phyloP scores from a whole-genome alignment of 2,329 filamentous ascomycete species.

The Gliomastix tumulicola region DNA sequence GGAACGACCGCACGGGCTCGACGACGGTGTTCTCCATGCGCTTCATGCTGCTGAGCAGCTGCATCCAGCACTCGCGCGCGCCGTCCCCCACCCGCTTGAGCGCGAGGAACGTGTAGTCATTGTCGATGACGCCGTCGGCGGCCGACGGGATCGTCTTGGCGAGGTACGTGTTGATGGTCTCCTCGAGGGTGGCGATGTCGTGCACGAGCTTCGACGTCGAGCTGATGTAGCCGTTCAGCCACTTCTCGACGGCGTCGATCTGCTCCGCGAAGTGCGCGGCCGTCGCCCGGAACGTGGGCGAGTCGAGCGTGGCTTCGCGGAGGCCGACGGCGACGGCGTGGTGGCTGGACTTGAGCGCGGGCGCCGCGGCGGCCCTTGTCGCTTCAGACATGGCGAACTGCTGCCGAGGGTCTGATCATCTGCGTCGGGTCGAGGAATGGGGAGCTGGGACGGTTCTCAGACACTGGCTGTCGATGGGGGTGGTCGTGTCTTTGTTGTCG shows the following conservation, averaged over 20 bases:
- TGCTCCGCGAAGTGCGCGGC: slow-evolving; percentile 85
- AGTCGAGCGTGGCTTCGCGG: slow-evolving; percentile 94
- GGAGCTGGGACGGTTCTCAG: too few species aligned
- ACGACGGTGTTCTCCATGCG: slow-evolving; percentile 70
- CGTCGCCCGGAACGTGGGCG: slow-evolving; percentile 87
- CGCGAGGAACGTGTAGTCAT: slow-evolving; percentile 88
- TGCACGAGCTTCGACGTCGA: slow-evolving; percentile 48
- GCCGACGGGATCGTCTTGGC: slow-evolving; percentile 68
- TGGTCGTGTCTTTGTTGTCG: too few species aligned
- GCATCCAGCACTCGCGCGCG: slow-evolving; percentile 80
- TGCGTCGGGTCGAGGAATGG: too few species aligned
- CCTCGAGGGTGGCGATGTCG: slow-evolving; percentile 68
- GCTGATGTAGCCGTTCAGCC: slow-evolving; percentile 63
- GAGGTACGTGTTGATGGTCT: slow-evolving; percentile 70
- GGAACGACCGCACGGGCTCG: slow-evolving; percentile 75
- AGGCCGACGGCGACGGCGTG: slow-evolving; percentile 67
- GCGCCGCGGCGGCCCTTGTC: slow-evolving; percentile 4
- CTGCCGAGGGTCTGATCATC: too few species aligned
- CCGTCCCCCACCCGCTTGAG: slow-evolving; percentile 81
- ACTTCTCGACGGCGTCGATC: slow-evolving; percentile 83
- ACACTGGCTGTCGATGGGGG: too few species aligned
- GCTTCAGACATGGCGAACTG: slow-evolving; percentile 13
- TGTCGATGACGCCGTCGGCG: slow-evolving; percentile 81
- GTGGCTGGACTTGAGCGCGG: slow-evolving; percentile 11
- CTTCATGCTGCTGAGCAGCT: slow-evolving; percentile 65